Base-by-base conservation (phyloP, 352 stramenopile species). In the Pythium angustatum region DNA sequence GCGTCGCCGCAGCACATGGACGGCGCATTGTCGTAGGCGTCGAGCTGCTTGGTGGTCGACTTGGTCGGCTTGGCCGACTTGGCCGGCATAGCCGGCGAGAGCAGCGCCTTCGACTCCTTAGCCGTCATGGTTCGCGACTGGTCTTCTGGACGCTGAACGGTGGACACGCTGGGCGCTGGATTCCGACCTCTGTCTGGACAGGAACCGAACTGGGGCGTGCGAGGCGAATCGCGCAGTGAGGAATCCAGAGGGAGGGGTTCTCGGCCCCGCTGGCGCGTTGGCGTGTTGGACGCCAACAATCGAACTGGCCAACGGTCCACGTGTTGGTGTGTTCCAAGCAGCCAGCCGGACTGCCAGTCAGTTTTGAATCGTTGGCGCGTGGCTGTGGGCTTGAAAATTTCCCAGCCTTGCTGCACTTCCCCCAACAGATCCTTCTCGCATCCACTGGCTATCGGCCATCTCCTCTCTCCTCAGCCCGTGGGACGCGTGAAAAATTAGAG, bases 1-100 rank as follows among this genome's bases (percentile, higher is more conserved):
- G 33, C 36, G 27, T 75, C 58, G 26, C 54, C 55, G 48, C 60
- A 68, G 48, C 49, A 8, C n/a, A 30, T 11, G n/a, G 45, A 64
- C 43, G 64, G 57, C 41, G 49, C 63, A 14, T 62, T 45, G n/a
- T 34, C 33, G 12, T 48, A 33, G 0, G 47, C 27, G 34, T 15
- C 12, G 31, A 19, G 12, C 26, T 26, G 45, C 45, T 53, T 53
- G 9, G 7, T 9, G 24, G 6, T 26, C 24, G 24, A 19, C 21
- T 50, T 50, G 36, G 51, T 7, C 27, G 53, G 53, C 40, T 47
- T 47, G 40, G 40, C 1, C n/a, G n/a, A 10, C n/a, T n/a, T n/a
- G n/a, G n/a, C n/a, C n/a, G n/a, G n/a, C n/a, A n/a, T n/a, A n/a
- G n/a, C n/a, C 40, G 40, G 40, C 40, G 40, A 47, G 40, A 47